Conservation (phyloP, 2,329 filamentous ascomycete species). For the Epichloe glyceriae region DNA sequence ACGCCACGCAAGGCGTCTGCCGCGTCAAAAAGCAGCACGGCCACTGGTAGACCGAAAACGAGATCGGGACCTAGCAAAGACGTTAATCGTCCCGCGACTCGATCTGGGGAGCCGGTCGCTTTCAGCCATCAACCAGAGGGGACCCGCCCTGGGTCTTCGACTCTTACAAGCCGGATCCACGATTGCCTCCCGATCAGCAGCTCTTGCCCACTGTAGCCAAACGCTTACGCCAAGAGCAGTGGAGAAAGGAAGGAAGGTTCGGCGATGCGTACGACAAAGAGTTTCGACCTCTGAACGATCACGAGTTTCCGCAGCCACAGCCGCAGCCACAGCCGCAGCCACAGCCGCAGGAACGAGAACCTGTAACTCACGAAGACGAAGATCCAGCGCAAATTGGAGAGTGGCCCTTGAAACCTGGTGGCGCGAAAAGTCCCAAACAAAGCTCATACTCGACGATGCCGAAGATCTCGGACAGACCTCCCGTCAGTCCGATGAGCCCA, state of each 20-base stretch:
- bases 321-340: too few relatives aligned
- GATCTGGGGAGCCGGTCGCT: conserved; percentile 41
- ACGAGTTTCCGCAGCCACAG: conserved; percentile 36
- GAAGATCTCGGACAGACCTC: conserved; percentile 32
- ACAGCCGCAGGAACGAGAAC: conserved; percentile 26
- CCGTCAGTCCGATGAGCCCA: conserved; percentile 27
- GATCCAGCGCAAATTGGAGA: conserved; percentile 27
- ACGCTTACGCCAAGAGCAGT: conserved; percentile 83
- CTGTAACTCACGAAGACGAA: conserved; percentile 11
- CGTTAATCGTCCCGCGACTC: conserved; percentile 44
- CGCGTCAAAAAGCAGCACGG: conserved; percentile 26
- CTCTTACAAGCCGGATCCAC: conserved; percentile 91
- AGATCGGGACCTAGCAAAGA: conserved; percentile 42
- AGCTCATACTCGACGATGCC: conserved; percentile 51
- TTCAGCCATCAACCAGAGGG: conserved; percentile 61
- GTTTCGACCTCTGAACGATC: conserved; percentile 69
- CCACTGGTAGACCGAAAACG: conserved; percentile 45
- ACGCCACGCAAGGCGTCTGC: conserved; percentile 32
- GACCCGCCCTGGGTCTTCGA: conserved; percentile 92
- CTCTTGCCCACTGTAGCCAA: conserved; percentile 88
- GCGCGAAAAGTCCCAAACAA: conserved; percentile 32
- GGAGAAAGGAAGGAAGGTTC: conserved; percentile 83
- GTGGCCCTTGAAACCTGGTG: conserved; percentile 45
- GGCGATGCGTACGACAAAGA: conserved; percentile 78
- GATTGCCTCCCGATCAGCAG: conserved; percentile 87